These are phyloP conservation scores for Ulvella scutata DNA, from an alignment of 139 green algal species.

Conservation along the genomic window DNA sequence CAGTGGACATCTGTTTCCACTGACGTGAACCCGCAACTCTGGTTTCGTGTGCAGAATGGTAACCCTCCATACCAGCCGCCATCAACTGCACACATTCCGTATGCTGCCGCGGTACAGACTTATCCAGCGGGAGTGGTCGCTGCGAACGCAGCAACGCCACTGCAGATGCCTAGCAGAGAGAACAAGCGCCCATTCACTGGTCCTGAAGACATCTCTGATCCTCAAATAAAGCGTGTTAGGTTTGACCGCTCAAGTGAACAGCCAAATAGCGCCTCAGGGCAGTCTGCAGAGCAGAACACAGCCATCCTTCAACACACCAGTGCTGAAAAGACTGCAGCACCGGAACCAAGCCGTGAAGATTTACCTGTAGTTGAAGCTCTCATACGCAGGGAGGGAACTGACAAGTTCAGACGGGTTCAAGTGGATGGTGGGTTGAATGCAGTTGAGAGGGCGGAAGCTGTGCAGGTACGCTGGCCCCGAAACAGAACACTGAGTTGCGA, in stretches of 20 bases:
- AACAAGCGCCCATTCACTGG: no score
- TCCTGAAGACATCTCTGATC: not conserved
- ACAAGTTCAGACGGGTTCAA: not conserved
- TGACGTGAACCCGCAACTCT: no score
- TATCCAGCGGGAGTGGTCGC: no score
- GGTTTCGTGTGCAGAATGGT: no score
- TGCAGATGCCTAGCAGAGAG: no score
- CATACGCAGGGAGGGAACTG: not conserved
- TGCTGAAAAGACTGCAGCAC: not conserved
- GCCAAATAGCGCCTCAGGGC: not conserved
- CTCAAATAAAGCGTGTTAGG: not conserved
- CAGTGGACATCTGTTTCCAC: no score
- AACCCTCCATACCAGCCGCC: no score
- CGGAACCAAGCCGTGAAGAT: not conserved
- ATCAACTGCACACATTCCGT: no score
- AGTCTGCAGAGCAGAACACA: not conserved
- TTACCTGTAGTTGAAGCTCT: not conserved
- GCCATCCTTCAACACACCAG: not conserved
- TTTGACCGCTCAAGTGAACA: not conserved
- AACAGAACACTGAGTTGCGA: no score
- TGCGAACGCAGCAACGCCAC: no score
- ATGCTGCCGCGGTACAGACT: no score
- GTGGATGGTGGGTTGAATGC: not conserved
- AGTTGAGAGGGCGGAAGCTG: not conserved
- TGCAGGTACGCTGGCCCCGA: no score